Percentiles rank a stretch among this genome's conserved stretches.
These are phyloP conservation scores for Henckelia pumila DNA, from an alignment of 257 asterid species.

Conservation along the genomic window DNA sequence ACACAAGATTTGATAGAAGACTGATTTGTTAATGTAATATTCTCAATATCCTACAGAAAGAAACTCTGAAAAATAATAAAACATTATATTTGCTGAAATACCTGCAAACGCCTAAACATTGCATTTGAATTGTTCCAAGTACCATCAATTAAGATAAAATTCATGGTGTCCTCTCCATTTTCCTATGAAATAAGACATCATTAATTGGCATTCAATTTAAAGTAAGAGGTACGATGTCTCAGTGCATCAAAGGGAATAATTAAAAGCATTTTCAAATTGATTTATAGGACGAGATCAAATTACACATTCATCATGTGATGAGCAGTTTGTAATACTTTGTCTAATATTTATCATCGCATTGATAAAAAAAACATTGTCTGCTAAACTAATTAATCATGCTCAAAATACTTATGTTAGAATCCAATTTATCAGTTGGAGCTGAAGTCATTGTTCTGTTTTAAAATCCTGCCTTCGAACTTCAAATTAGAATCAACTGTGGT, in stretches of 20 bases:
- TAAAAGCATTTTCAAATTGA: background rate
- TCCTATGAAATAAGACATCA: conserved; percentile 35
- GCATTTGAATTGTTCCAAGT: conserved; percentile 98
- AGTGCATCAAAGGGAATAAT: background rate
- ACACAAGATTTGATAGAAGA: too few species aligned
- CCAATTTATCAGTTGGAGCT: background rate
- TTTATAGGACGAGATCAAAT: background rate
- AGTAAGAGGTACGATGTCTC: conserved; percentile 4
- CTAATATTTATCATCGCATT: background rate
- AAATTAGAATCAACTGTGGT: too few species aligned
- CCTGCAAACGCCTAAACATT: conserved; percentile 94
- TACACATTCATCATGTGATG: background rate
- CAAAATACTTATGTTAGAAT: background rate
- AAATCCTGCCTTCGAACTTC: background rate
- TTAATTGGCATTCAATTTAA: conserved; percentile 11
- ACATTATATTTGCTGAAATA: conserved; percentile 21
- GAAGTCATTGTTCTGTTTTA: too few species aligned
- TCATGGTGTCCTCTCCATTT: conserved; percentile 38
- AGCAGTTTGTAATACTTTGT: background rate
- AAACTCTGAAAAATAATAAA: background rate
- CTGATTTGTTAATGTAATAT: too few species aligned
- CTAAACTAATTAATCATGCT: background rate
- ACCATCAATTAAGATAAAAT: conserved; percentile 86
- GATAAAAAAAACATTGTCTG: background rate
- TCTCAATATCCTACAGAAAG: too few species aligned